Percentiles rank a stretch among this genome's conserved stretches.
Evolutionary conservation across 768 basidiomycete genomes (phyloP).

Genomic region (Phaeotremella skinneri): DNA sequence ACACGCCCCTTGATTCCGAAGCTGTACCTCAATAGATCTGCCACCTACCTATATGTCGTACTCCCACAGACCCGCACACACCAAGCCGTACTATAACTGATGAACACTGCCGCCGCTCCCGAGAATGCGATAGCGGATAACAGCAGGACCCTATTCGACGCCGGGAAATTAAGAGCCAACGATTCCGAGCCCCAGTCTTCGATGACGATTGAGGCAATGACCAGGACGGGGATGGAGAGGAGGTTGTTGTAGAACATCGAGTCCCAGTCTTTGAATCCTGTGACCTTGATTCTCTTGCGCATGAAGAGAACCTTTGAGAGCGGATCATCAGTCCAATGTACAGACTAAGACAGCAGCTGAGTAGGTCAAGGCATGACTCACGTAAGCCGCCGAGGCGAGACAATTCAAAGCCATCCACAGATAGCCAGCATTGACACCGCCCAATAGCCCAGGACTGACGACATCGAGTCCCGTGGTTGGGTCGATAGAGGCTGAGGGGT

Average conservation of each 20-base stretch:
- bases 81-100: constrained; percentile 98
- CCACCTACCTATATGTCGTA: constrained; percentile 68
- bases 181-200: constrained; percentile 88
- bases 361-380: constrained; percentile 58
- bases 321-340: neutral
- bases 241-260: constrained; percentile 99
- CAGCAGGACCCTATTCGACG: constrained; percentile 71
- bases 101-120: constrained; percentile 92
- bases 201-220: constrained; percentile 71
- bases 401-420: constrained; percentile 97
- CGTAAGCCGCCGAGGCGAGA: constrained; percentile 82
- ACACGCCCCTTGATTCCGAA: no score
- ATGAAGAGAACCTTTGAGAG: constrained; percentile 76
- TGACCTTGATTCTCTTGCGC: constrained; percentile 92
- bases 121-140: constrained; percentile 89
- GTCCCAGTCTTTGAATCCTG: constrained; percentile 98
- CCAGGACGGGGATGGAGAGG: constrained; percentile 85
- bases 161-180: constrained; percentile 82
- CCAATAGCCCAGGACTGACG: constrained; percentile 44
- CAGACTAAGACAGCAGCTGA: no score
- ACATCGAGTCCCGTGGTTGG: constrained; percentile 44
- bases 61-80: constrained; percentile 93
- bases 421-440: constrained; percentile 74
- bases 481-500: constrained; percentile 28
- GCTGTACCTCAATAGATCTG: constrained; percentile 52